Base-by-base conservation (phyloP, 1,139 yeast genomes). In the Tardiomyces blankii region DNA sequence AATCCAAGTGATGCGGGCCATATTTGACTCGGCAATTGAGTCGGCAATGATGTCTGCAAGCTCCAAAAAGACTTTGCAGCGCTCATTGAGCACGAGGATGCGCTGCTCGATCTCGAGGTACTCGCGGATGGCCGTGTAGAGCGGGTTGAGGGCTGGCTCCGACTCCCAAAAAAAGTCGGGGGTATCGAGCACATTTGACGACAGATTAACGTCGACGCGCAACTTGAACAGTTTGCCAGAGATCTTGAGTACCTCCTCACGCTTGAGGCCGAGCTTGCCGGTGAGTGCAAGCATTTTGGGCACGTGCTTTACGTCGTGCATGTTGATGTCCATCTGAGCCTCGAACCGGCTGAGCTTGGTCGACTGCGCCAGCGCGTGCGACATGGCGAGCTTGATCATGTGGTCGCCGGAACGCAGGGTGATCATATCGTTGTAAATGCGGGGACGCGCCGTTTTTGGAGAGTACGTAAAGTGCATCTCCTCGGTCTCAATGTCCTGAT, bases 81-180 rank as follows among this genome's bases (percentile, higher is more conserved):
- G 70, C 62, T 91, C 96, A 58, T 91, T 91, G 45, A 91, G 72
- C 4, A 91, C 96, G 59, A 86, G 88, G 14, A 89, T 96, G 48
- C 98, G 70, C 63, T 86, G 95, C 59, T 89, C 97, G 51, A 91
- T 88, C 63, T 91, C 98, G 49, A 91, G 70, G 59, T 91, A 91
- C 54, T 91, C 97, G 48, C 96, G 68, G 48, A 89, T 83, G 0
- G 96, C 97, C 38, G 76, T 74, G 63, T 91, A 91, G 43, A 91
- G 69, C 1, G 97, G 97, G 61, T 89, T 94, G 52, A 91, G 73
- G 35, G 95, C 89, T 2, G 98, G 98, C 64, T 91, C 98, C 51
- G 83, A 78, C 23, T 91, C 85, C 98, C 98, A 91, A 63, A 91
- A 91, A 58, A 87, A 88, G 49, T 86, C 95, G 0, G 98, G 98